A percentile compares a stretch with the other conserved stretches of the same genome.
Evolutionary conservation across 2,329 filamentous ascomycete genomes (phyloP).

Genomic region (Verticillium longisporum): DNA sequence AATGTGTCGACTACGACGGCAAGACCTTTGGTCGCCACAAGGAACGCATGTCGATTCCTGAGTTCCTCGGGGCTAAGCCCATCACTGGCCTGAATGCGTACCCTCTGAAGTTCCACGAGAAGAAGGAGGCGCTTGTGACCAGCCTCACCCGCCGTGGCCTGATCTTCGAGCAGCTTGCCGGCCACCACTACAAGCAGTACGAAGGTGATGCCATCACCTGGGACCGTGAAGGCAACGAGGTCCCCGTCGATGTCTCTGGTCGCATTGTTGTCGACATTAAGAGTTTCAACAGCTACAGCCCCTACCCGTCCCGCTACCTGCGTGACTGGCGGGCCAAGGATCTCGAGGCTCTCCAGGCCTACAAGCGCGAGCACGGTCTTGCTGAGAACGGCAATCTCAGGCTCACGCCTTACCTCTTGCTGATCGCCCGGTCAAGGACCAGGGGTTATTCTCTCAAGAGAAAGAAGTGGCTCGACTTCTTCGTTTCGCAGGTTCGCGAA

Average conservation of each 20-base stretch:
- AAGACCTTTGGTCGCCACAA: constrained; percentile 34
- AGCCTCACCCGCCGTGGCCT: constrained; percentile 32
- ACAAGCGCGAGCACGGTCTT: constrained; percentile 17
- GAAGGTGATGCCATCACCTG: constrained; percentile 28
- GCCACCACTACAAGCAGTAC: constrained; percentile 42
- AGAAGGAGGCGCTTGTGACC: constrained; percentile 23
- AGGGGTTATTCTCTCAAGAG: constrained; percentile 42
- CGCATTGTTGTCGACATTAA: constrained; percentile 31
- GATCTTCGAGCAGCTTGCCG: constrained; percentile 36
- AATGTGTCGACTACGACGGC: constrained; percentile 42
- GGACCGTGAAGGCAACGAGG: constrained; percentile 22
- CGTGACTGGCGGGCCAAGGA: constrained; percentile 24
- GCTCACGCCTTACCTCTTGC: constrained; percentile 23
- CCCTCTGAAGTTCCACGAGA: constrained; percentile 36
- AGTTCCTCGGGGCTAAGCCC: constrained; percentile 35
- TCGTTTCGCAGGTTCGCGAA: constrained; percentile 34
- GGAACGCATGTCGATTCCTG: constrained; percentile 25
- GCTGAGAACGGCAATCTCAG: constrained; percentile 15
- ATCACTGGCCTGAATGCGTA: constrained; percentile 36
- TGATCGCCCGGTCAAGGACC: constrained; percentile 22
- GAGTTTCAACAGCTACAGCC: constrained; percentile 28
- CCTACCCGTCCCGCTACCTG: constrained; percentile 20
- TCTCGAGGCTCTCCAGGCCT: constrained; percentile 18
- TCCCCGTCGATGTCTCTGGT: constrained; percentile 17
- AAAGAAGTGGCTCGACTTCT: constrained; percentile 43